Evolutionary conservation across 2,329 filamentous ascomycete genomes (phyloP), one percentile per base, ranked within the genome.

Genomic region (Xylariales sp.): DNA sequence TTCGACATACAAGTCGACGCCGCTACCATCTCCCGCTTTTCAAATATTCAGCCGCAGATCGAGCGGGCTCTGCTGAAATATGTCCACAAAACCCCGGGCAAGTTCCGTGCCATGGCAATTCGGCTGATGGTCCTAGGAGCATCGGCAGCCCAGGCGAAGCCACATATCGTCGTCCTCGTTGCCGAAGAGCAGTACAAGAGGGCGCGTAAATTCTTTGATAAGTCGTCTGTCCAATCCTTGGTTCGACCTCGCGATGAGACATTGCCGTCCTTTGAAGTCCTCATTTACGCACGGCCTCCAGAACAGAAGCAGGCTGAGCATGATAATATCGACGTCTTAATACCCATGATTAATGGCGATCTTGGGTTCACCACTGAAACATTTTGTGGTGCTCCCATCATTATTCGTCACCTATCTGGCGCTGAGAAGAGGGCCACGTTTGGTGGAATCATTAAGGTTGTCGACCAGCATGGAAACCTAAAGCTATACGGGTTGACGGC

Each of bases 191-290:
- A 19, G 15, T 33, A 17, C 6, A 33, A 33, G 18, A 14, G 30
- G 13, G 30, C 19, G 30, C 30, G 30, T 7, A 33, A 33, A 18
- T 33, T 33, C 30, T 35, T 35, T 15, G 32, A 35, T 25, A 35
- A 35, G 32, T 16, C 32, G 21, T 35, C 32, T 6, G 20, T 35
- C 17, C 20, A n/a, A 16, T 11, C 10, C 29, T 30, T 25, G 23
- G 23, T 25, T 25, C 23, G 23, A 25, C 23, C 23, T 8, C n/a
- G 8, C 23, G 23, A 25, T 25, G n/a, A 25, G n/a, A 25, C 8
- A 8, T 25, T 25, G 23, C 23, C 23, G n/a, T 25, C 23, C 8
- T 25, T 25, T 25, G 23, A 25, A n/a, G 23, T 25, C 8, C 23
- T 25, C n/a, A 25, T 25, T n/a, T 25, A 25, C 23, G 23, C 8